Base-by-base conservation (phyloP, 345 rosid genomes). In the Kernera saxatilis region DNA sequence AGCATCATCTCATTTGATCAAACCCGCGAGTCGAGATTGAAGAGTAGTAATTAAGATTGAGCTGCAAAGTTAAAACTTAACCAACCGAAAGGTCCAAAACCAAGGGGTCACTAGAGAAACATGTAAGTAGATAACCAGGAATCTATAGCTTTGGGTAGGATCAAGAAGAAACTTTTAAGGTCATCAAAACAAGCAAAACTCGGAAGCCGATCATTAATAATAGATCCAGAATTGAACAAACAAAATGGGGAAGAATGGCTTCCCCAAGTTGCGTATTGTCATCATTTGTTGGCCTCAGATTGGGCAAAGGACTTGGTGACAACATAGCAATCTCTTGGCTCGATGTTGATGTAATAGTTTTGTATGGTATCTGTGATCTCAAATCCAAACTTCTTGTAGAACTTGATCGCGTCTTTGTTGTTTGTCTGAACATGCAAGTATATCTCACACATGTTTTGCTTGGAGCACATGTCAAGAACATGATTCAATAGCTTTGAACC, bases 401-500 rank as follows among this genome's bases (percentile, higher is more conserved):
- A 92, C 73, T 84, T 86, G 82, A 91, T 88, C n/a, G 98, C 98
- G 21, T 94, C 98, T 53, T 92, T 93, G 55, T 94, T 92, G 84
- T 92, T 89, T 33, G 96, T 92, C 84, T 92, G 99, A 72, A 94
- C 99, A 26, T 92, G 98, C 86, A 94, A 87, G 85, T 92, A 94
- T 77, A 92, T 78, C 82, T 90, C 97, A 10, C 82, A 79, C 44
- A 87, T 83, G 77, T 81, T 84, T 79, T 86, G 90, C 86, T 85
- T 88, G 51, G 74, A 69, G 77, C 88, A 79, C 76, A 88, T 89
- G 33, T 92, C 96, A 37, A 92, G 85, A 72, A 86, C 97, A 75
- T 94, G 97, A 72, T 88, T 92, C 84, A 89, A 73, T 78, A 94
- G 83, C 81, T 30, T 88, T 37, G 98, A 85, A 58, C 98, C 99